Percentiles rank a stretch among this genome's conserved stretches.
Evolutionary conservation across 192 early-diverging fungal genomes (phyloP).

Genomic region (Backusella mclennaniae): DNA sequence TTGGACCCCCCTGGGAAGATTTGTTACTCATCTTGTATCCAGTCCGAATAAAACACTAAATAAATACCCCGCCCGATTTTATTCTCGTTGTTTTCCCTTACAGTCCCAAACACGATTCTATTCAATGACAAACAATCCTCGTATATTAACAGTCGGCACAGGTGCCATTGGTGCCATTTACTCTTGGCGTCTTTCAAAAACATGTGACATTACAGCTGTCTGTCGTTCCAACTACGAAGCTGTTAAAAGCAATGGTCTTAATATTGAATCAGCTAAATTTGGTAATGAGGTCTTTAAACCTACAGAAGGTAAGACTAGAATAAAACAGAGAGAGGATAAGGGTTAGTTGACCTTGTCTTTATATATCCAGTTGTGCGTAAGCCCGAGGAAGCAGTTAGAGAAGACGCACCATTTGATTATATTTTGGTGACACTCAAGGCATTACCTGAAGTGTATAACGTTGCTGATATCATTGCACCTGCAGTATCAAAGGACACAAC

Average conservation of each 20-base stretch:
- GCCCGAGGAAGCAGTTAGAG: constrained; percentile 42
- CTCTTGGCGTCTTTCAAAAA: constrained; percentile 60
- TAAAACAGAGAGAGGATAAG: background rate
- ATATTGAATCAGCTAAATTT: constrained; percentile 53
- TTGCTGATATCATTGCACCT: constrained; percentile 55
- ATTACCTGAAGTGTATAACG: constrained; percentile 58
- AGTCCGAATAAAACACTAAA: background rate
- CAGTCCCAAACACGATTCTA: background rate
- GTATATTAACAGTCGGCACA: constrained; percentile 49
- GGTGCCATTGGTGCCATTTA: constrained; percentile 69
- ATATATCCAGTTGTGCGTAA: constrained; percentile 36
- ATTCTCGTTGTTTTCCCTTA: background rate
- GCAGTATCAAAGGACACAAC: constrained; percentile 50
- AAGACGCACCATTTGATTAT: constrained; percentile 49
- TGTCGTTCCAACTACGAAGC: constrained; percentile 68
- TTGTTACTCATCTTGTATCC: constrained; percentile 2
- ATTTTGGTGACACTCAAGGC: constrained; percentile 68
- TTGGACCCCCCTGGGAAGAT: constrained; percentile 3
- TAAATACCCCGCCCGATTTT: background rate
- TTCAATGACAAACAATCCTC: background rate
- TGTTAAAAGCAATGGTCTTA: constrained; percentile 52
- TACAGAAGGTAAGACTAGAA: constrained; percentile 34
- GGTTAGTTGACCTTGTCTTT: background rate
- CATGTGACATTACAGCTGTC: constrained; percentile 54
- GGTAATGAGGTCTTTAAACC: constrained; percentile 58